Base-by-base conservation (phyloP, 2,329 filamentous ascomycete species). In the Botrytis galanthina region DNA sequence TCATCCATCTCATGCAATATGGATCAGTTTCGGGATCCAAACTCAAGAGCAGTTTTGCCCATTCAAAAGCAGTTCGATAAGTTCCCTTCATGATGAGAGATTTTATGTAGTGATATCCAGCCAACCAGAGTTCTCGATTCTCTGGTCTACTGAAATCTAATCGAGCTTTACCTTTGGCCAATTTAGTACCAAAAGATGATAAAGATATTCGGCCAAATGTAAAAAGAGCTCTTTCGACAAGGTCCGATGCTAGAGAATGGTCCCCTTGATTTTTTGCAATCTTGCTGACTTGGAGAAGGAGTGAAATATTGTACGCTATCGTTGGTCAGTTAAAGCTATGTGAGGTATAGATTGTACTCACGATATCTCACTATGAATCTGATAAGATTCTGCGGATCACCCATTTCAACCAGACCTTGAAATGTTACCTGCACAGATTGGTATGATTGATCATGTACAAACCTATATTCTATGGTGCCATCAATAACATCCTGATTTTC, bases 231-330 rank as follows among this genome's bases (percentile, higher is more conserved):
- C 96, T 89, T 83, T 98, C 95, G 71, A 97, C 89, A 2, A 98
- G 87, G 79, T 98, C 95, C 5, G 93, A 92, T 0, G 95, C 91
- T 6, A 96, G 88, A 1, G 95, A 90, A 81, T 94, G 91, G 80
- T 98, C 96, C 71, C 94, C 90, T 80, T 98, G 94, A 77, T 97
- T 93, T 81, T 96, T 95, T 20, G 94, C 94, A 68, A 98, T 92
- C 81, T 94, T 93, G 75, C 93, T 97, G 42, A 97, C 94, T 81
- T 98, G 95, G 35, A 98, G 90, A n/a, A 98, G 87, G 3, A 93
- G 95, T 1, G 94, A 96, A 77, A 98, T 92, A 81, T 98, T 95
- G 81, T 98, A 98, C 5, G 95, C 87, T 89, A 74, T 70, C 16
- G 42, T 35, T 32, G 39, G 68, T 82, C 75, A 82, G 76, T 29